Conservation (phyloP, 164 flowering plant genomes). For the Protea cynaroides region DNA sequence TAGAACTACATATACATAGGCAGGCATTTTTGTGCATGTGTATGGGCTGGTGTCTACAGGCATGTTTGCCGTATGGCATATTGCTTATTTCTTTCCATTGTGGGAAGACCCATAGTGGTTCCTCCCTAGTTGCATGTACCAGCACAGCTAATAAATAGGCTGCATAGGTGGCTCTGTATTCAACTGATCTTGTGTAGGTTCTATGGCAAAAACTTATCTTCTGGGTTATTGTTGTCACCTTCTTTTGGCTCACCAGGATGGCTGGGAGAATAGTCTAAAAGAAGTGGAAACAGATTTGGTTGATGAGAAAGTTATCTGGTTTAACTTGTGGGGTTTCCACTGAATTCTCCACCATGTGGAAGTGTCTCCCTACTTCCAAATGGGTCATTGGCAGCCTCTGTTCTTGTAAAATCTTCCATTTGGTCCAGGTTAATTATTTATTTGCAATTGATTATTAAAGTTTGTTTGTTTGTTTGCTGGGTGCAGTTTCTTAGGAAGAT, state of each 20-base stretch:
- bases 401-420: not conserved
- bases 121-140: not conserved
- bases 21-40: not conserved
- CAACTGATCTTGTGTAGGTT: no score
- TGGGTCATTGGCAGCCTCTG: no score
- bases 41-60: not conserved
- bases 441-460: not conserved
- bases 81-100: not conserved
- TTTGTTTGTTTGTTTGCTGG: not conserved
- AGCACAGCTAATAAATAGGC: not conserved
- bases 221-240: no score
- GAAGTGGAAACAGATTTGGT: no score
- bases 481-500: slow-evolving; percentile 86
- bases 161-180: no score
- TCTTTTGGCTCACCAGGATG: no score
- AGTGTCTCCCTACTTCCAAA: no score
- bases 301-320: no score
- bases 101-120: not conserved
- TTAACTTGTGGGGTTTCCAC: no score
- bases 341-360: no score
- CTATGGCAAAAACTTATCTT: no score
- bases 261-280: no score
- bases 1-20: not conserved
- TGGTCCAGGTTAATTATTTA: not conserved
- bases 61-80: not conserved